Base-by-base conservation (phyloP, 345 rosid species). In the Syzygium grande region DNA sequence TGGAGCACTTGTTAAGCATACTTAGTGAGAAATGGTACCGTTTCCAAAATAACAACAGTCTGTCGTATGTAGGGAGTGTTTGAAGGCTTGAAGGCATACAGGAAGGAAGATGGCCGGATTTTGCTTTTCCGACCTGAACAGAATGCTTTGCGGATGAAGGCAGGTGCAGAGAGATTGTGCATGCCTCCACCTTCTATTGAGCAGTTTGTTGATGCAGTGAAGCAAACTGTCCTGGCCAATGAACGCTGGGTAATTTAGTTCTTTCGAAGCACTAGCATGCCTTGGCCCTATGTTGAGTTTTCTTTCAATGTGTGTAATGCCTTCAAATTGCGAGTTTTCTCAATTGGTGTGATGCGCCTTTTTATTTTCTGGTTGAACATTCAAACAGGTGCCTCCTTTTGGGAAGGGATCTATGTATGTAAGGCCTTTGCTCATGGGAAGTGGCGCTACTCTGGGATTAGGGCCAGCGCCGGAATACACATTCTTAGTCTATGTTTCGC, bases 341-440 rank as follows among this genome's bases (percentile, higher is more conserved):
- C n/a, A 30, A 16, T 77, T 17, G 41, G 84, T 34, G 85, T 23
- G 14, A 55, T 13, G 43, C 52, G n/a, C 13, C 11, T 84, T 84
- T n/a, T 8, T 5, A 21, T 25, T 86, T 27, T 65, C 43, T 61
- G n/a, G 34, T 54, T 54, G 86, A 21, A 53, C 46, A 30, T 65
- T 68, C 46, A 52, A 27, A 61, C 86, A 92, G 97, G 93, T 95
- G 34, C 98, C 98, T 77, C 96, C 96, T 30, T 86, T 86, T 2
- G 96, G 95, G 84, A 94, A 91, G 89, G 98, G 96, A 51, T 59
- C 98, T 27, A 51, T 95, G 86, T 95, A 95, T 87, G 61, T 94
- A 6, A 93, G 98, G 91, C 98, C 96, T 53, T 38, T 95, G 88
- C 94, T 94, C 22, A 87, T 94, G 89, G 98, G 96, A 43, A 93